Conservation (phyloP, 75 land plant genomes). For the Pinus albicaulis region DNA sequence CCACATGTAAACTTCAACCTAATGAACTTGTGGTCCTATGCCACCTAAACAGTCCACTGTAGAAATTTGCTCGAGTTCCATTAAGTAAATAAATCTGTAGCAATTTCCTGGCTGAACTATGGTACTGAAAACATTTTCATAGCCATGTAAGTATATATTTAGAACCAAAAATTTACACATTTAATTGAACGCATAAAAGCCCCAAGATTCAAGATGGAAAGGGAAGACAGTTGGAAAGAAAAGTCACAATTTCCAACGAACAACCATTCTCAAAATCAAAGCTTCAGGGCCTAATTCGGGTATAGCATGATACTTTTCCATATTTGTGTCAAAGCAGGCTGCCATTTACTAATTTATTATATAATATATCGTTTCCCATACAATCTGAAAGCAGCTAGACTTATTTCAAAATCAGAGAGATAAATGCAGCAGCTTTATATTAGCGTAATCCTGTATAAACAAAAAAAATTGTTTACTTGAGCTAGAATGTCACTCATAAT, state of each 20-base stretch:
- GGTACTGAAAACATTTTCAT: background rate
- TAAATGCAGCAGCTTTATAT: too few species aligned
- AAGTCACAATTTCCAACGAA: too few species aligned
- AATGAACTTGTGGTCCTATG: background rate
- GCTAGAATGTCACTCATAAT: conserved; percentile 98
- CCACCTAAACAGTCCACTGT: background rate
- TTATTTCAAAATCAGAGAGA: too few species aligned
- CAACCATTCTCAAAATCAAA: too few species aligned
- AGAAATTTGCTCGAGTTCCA: background rate
- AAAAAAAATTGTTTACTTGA: conserved; percentile 43
- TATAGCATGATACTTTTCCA: too few species aligned
- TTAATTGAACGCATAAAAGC: background rate
- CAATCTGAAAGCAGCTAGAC: background rate
- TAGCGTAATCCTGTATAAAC: too few species aligned
- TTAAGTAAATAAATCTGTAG: background rate
- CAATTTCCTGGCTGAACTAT: background rate
- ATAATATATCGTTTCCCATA: background rate
- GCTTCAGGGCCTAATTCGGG: too few species aligned
- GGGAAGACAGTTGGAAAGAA: background rate
- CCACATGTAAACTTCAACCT: background rate
- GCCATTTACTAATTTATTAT: too few species aligned
- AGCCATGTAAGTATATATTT: background rate
- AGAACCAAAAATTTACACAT: background rate
- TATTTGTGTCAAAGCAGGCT: too few species aligned
- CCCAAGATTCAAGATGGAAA: background rate